These are phyloP conservation scores for Teratosphaeria pseudoeucalypti DNA, from an alignment of 2,329 filamentous ascomycete genomes.

Conservation along the genomic window DNA sequence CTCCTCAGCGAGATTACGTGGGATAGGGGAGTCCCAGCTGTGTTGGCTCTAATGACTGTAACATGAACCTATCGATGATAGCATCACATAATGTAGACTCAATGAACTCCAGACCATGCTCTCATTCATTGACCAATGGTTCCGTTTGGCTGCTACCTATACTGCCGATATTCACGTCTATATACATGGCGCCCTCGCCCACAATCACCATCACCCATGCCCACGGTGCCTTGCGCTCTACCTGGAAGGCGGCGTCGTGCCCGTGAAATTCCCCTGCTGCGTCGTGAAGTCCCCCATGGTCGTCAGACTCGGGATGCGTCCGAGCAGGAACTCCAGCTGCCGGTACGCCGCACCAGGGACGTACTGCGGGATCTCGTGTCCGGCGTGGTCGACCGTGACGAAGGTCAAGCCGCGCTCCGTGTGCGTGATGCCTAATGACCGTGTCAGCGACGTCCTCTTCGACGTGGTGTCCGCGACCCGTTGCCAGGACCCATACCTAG, in stretches of 20 bases:
- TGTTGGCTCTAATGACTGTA: no score
- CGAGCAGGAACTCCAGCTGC: constrained; percentile 34
- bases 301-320: constrained; percentile 27
- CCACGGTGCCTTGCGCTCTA: background rate
- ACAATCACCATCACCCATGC: background rate
- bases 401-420: constrained; percentile 15
- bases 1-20: background rate
- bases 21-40: no score
- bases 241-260: constrained; percentile 7
- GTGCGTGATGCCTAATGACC: constrained; percentile 3
- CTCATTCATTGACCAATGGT: no score
- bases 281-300: constrained; percentile 11
- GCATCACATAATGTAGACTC: no score
- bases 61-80: no score
- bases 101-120: no score
- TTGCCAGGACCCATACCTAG: constrained; percentile 7
- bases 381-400: constrained; percentile 16
- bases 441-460: background rate
- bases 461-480: background rate
- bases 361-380: constrained; percentile 26
- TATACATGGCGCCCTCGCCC: background rate
- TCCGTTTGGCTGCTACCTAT: no score
- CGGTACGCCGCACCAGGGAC: constrained; percentile 34
- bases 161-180: background rate
- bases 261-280: constrained; percentile 13